These are phyloP conservation scores for Brassica juncea DNA, from an alignment of 345 rosid species.

Conservation along the genomic window DNA sequence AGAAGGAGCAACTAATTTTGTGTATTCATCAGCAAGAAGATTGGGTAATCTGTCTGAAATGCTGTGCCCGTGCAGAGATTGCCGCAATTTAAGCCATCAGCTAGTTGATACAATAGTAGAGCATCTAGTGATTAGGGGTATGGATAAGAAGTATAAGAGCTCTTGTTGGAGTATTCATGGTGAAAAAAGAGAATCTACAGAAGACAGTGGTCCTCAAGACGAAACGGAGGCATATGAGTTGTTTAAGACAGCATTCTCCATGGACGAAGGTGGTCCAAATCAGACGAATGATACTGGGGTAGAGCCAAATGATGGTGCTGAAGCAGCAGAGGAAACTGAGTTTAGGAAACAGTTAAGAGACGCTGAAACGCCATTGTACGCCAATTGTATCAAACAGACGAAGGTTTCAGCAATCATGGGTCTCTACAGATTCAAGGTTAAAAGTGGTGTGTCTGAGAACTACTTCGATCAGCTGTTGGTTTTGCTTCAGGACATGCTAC, in stretches of 20 bases:
- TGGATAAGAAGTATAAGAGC: too few species aligned
- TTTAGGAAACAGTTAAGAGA: background rate
- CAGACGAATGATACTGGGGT: background rate
- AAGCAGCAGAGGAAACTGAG: background rate
- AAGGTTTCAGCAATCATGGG: background rate
- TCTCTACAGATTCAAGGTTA: background rate
- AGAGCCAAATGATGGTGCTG: background rate
- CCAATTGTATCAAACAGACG: background rate
- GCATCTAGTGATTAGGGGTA: too few species aligned
- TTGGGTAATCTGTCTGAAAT: too few species aligned
- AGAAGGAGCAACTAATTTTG: too few species aligned
- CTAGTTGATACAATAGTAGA: too few species aligned
- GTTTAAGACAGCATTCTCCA: background rate
- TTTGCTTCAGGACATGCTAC: background rate
- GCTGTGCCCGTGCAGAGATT: too few species aligned
- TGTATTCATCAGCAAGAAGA: too few species aligned
- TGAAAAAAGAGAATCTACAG: background rate
- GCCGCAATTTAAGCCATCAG: too few species aligned
- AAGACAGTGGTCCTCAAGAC: background rate
- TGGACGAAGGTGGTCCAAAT: background rate
- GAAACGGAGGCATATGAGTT: background rate
- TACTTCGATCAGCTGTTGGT: background rate
- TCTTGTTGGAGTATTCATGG: background rate
- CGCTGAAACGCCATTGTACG: background rate
- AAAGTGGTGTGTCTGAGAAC: background rate